phyloP scores from a whole-genome alignment of 2,329 filamentous ascomycete genomes.

The Aspergillus cejpii region DNA sequence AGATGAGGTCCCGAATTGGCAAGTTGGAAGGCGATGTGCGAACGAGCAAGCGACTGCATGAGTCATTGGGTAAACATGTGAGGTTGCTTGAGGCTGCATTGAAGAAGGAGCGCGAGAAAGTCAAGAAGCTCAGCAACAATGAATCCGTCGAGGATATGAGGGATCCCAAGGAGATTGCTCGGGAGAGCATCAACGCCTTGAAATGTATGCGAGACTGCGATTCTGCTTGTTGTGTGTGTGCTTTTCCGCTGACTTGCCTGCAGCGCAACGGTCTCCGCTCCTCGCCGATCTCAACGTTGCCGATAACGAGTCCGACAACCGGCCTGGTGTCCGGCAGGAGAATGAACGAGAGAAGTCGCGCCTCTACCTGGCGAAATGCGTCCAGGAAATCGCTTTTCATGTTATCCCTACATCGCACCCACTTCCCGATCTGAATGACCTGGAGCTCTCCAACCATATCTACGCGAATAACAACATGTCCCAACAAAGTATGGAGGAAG shows the following conservation, averaged over 20 bases:
- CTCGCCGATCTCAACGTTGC: constrained; percentile 49
- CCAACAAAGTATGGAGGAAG: constrained; percentile 53
- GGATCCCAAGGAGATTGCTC: constrained; percentile 42
- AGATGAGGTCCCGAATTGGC: constrained; percentile 97
- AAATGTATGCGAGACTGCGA: constrained; percentile 29
- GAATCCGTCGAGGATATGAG: constrained; percentile 47
- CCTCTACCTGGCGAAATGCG: constrained; percentile 58
- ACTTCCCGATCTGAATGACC: constrained; percentile 46
- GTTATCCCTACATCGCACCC: constrained; percentile 59
- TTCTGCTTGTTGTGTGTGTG: not conserved
- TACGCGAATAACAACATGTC: constrained; percentile 48
- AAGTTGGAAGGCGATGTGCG: constrained; percentile 84
- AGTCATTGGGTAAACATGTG: constrained; percentile 84
- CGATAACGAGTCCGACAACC: constrained; percentile 36
- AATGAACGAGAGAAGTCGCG: constrained; percentile 57
- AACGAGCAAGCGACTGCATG: constrained; percentile 80
- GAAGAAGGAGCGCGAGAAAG: constrained; percentile 70
- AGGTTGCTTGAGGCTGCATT: constrained; percentile 81
- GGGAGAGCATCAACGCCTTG: constrained; percentile 39
- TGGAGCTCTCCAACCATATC: constrained; percentile 39
- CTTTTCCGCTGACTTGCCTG: constrained; percentile 5
- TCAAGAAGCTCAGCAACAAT: constrained; percentile 48
- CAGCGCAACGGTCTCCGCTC: constrained; percentile 42
- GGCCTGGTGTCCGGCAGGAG: constrained; percentile 50
- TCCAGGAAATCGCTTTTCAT: constrained; percentile 62